These are phyloP conservation scores for Cyclospora cayetanensis DNA, from an alignment of 169 alveolate species.

Conservation along the genomic window DNA sequence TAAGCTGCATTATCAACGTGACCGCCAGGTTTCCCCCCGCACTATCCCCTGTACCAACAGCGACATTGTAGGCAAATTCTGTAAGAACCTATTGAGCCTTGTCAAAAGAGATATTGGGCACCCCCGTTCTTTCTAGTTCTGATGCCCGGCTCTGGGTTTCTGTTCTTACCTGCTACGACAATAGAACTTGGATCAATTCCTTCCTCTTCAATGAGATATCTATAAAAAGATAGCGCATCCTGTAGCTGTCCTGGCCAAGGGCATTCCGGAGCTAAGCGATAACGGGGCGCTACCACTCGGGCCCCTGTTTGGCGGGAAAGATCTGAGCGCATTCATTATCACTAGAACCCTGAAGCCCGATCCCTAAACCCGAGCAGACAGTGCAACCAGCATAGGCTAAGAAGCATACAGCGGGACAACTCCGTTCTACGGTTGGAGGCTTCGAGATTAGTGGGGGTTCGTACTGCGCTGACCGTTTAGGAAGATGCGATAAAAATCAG, in stretches of 20 bases:
- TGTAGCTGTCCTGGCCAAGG: slow-evolving; percentile 49
- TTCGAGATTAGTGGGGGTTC: too few species aligned
- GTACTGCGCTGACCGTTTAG: background rate
- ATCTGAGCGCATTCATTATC: background rate
- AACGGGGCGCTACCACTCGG: slow-evolving; percentile 28
- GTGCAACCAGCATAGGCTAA: too few species aligned
- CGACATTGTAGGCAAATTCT: background rate
- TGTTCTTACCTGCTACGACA: slow-evolving; percentile 51
- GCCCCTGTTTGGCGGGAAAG: slow-evolving; percentile 42
- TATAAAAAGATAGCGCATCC: slow-evolving; percentile 5
- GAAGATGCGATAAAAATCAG: slow-evolving; percentile 16
- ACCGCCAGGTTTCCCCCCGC: slow-evolving; percentile 74
- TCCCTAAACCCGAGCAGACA: too few species aligned
- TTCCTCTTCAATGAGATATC: background rate
- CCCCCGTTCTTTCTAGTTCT: too few species aligned
- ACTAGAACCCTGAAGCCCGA: too few species aligned
- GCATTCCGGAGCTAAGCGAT: slow-evolving; percentile 52
- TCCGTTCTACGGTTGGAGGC: too few species aligned
- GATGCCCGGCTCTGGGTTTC: background rate
- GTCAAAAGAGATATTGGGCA: too few species aligned
- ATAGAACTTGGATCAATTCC: background rate
- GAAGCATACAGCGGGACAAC: too few species aligned
- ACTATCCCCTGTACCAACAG: slow-evolving; percentile 71
- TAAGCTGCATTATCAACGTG: background rate
- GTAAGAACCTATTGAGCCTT: background rate